Evolutionary conservation across 345 rosid genomes (phyloP).

Genomic region (Mercurialis annua): DNA sequence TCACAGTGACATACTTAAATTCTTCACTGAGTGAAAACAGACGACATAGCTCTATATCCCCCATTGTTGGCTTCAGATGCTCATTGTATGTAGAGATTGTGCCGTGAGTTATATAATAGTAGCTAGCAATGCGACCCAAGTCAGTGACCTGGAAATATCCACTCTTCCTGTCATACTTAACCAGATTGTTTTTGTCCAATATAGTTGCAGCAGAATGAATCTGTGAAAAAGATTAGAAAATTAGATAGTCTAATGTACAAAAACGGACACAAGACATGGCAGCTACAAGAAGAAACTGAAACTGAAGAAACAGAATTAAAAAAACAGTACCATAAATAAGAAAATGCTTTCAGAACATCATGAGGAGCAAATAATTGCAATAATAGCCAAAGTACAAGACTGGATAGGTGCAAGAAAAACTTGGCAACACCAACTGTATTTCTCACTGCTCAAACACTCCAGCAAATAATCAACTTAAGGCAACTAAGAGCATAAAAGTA

Average conservation of each 20-base stretch:
- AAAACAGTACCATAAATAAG: neutral
- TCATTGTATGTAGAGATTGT: conserved; percentile 88
- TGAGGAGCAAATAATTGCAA: neutral
- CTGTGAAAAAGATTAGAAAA: conserved; percentile 34
- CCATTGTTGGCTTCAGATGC: conserved; percentile 97
- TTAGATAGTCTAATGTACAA: neutral
- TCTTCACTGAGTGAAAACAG: conserved; percentile 90
- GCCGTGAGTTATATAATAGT: conserved; percentile 86
- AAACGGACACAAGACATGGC: neutral
- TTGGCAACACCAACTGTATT: neutral
- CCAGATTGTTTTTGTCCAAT: conserved; percentile 86
- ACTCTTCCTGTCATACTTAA: conserved; percentile 85
- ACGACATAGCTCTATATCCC: conserved; percentile 86
- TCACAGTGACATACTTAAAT: conserved; percentile 87
- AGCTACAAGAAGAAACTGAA: neutral
- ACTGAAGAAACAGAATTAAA: neutral
- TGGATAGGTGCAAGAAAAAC: neutral
- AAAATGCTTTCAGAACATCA: neutral
- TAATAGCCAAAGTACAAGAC: neutral
- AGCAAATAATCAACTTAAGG: neutral
- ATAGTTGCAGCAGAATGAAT: conserved; percentile 86
- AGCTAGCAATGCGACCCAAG: conserved; percentile 99
- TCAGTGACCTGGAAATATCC: conserved; percentile 98
- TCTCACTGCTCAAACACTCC: neutral
- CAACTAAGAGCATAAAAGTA: neutral